These are phyloP conservation scores for Colletotrichum paranaense DNA, from an alignment of 2,329 filamentous ascomycete species.

Conservation along the genomic window DNA sequence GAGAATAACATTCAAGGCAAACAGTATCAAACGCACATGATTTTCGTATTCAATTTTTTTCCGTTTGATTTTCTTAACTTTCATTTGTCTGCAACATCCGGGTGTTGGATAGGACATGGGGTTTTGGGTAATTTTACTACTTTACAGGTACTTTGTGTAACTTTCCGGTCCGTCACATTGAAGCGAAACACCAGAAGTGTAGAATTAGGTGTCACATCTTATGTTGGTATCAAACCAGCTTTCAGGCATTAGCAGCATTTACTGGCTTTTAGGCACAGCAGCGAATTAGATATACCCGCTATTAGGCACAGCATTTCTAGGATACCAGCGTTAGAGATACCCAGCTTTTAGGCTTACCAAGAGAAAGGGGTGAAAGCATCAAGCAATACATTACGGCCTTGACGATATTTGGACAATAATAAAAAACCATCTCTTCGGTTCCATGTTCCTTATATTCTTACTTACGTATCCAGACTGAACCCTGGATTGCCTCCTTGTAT, in stretches of 20 bases:
- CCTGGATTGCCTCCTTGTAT: no score
- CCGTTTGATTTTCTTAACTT: no score
- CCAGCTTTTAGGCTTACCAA: background rate
- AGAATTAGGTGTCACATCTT: background rate
- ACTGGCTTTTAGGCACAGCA: background rate
- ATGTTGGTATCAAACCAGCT: background rate
- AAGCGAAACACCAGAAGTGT: background rate
- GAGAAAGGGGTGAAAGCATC: no score
- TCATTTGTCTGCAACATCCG: no score
- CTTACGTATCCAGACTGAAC: no score
- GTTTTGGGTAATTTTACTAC: no score
- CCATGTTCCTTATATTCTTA: no score
- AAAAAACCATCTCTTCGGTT: no score
- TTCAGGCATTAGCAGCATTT: background rate
- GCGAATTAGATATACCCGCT: background rate
- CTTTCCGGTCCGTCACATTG: background rate
- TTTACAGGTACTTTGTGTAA: no score
- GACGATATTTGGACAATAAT: no score
- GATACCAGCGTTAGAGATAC: background rate
- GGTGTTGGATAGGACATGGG: no score
- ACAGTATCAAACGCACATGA: conserved; percentile 5
- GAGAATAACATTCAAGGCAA: background rate
- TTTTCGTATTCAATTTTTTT: background rate
- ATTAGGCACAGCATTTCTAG: background rate
- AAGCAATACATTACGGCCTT: background rate